Evolutionary conservation across 2,329 filamentous ascomycete genomes (phyloP).

Genomic region (Ilyonectria mors-panacis): DNA sequence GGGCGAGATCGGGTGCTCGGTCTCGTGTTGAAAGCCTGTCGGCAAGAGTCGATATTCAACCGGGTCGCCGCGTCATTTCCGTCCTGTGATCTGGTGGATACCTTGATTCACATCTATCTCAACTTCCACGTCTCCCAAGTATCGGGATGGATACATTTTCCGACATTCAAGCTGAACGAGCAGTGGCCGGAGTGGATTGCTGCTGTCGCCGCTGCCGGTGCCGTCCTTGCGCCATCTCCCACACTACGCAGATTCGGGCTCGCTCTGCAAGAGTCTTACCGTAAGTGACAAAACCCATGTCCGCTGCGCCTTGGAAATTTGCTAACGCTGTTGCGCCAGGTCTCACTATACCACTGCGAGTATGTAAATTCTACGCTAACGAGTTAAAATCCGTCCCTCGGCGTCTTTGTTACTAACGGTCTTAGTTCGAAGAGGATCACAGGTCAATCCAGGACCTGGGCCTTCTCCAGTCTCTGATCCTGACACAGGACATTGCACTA

Average conservation of each 20-base stretch:
- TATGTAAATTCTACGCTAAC: slow-evolving; percentile 33
- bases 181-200: slow-evolving; percentile 73
- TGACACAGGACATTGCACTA: slow-evolving; percentile 65
- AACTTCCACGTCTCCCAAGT: slow-evolving; percentile 70
- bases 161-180: slow-evolving; percentile 69
- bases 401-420: slow-evolving; percentile 19
- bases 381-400: neutral
- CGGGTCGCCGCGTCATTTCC: slow-evolving; percentile 74
- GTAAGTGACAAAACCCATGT: slow-evolving; percentile 48
- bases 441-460: slow-evolving; percentile 61
- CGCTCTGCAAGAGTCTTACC: slow-evolving; percentile 67
- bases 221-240: slow-evolving; percentile 69
- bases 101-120: slow-evolving; percentile 73
- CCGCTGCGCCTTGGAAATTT: neutral
- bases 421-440: slow-evolving; percentile 66
- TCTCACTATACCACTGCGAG: slow-evolving; percentile 50
- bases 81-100: slow-evolving; percentile 72
- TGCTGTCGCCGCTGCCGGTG: slow-evolving; percentile 73
- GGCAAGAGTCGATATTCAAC: slow-evolving; percentile 62
- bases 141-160: slow-evolving; percentile 73
- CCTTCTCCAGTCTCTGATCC: slow-evolving; percentile 64
- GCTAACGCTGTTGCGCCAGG: slow-evolving; percentile 39
- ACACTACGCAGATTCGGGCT: slow-evolving; percentile 74
- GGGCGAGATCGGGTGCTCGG: slow-evolving; percentile 75
- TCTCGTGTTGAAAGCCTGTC: slow-evolving; percentile 73